A percentile compares a stretch with the other conserved stretches of the same genome.
phyloP scores from a whole-genome alignment of 768 basidiomycete genomes.

The Suillus spraguei region DNA sequence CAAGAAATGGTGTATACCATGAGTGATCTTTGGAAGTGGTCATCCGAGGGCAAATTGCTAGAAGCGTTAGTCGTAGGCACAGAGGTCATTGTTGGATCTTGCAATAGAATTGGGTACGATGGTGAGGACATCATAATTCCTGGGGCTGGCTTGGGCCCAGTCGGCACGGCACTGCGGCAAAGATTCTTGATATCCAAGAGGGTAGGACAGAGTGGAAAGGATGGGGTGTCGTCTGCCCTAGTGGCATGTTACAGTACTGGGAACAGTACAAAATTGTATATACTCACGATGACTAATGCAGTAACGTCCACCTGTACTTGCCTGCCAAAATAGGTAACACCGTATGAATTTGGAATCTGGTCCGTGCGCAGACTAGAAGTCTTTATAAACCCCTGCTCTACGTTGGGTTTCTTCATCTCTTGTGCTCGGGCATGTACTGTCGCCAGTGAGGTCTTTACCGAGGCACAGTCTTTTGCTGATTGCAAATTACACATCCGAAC shows the following conservation, averaged over 20 bases:
- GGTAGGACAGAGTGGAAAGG: constrained; percentile 61
- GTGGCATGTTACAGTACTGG: neutral
- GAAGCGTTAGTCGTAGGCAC: constrained; percentile 90
- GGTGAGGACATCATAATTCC: constrained; percentile 66
- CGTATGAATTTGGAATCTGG: constrained; percentile 23
- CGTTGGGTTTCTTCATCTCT: constrained; percentile 57
- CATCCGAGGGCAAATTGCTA: constrained; percentile 62
- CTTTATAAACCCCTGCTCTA: constrained; percentile 40
- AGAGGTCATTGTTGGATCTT: constrained; percentile 74
- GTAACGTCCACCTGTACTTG: too few relatives aligned
- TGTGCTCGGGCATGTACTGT: constrained; percentile 96
- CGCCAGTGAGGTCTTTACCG: constrained; percentile 95
- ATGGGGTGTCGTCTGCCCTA: constrained; percentile 57
- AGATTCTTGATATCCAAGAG: constrained; percentile 78
- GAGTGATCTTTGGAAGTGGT: constrained; percentile 55
- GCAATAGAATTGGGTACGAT: constrained; percentile 73
- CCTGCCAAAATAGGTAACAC: neutral
- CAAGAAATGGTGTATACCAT: constrained; percentile 67
- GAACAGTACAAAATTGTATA: too few relatives aligned
- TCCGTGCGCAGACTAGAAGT: constrained; percentile 49
- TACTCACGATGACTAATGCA: too few relatives aligned
- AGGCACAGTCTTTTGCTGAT: constrained; percentile 93
- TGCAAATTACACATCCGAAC: constrained; percentile 97
- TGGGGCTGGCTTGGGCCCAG: constrained; percentile 47
- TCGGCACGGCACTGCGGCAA: constrained; percentile 71